These are phyloP conservation scores for Chlamydomonas sp. DNA, from an alignment of 139 green algal genomes.

Conservation along the genomic window DNA sequence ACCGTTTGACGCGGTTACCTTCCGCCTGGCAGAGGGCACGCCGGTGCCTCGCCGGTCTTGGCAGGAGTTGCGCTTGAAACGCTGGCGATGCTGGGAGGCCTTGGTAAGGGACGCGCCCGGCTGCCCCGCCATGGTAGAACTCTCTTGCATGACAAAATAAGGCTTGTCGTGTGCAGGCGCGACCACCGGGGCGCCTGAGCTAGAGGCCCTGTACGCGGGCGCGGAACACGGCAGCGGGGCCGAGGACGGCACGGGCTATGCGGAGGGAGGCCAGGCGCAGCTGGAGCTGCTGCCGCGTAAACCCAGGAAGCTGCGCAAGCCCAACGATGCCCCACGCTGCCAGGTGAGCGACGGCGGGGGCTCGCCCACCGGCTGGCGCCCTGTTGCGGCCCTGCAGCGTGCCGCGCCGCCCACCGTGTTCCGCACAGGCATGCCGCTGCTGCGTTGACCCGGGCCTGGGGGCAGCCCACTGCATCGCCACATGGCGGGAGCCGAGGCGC, in stretches of 20 bases:
- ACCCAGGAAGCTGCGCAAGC: slow-evolving; percentile 20
- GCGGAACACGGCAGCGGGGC: background rate
- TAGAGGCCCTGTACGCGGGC: background rate
- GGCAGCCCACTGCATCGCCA: background rate
- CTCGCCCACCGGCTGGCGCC: background rate
- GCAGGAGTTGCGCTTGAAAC: too few relatives aligned
- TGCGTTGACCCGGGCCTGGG: background rate
- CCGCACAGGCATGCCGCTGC: background rate
- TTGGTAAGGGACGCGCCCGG: too few relatives aligned
- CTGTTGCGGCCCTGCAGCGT: background rate
- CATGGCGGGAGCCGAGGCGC: background rate
- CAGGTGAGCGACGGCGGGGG: background rate
- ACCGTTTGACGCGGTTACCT: too few relatives aligned
- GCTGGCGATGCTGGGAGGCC: too few relatives aligned
- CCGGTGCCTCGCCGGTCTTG: too few relatives aligned
- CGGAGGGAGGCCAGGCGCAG: too few relatives aligned
- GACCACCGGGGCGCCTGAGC: background rate
- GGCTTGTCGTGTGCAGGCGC: too few relatives aligned
- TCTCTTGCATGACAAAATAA: too few relatives aligned
- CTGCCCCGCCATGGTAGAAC: too few relatives aligned
- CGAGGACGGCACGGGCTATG: background rate
- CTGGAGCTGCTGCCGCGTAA: background rate
- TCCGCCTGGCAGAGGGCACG: too few relatives aligned
- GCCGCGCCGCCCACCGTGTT: background rate
- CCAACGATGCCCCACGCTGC: slow-evolving; percentile 25